phyloP scores from a whole-genome alignment of 208 protist genomes.

The Trypanosoma theileri region DNA sequence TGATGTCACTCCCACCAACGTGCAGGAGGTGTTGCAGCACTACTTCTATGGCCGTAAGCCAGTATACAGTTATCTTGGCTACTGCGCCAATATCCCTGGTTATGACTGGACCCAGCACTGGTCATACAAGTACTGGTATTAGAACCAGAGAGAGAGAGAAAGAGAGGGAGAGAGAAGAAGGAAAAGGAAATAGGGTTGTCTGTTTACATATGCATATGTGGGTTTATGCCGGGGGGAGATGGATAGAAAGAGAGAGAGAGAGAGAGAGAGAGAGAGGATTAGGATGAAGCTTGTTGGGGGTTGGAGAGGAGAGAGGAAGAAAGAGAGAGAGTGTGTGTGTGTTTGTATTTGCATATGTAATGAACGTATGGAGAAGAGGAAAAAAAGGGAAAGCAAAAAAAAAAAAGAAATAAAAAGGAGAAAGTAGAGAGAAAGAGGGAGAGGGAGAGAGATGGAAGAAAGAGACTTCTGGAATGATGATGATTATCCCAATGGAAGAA shows the following conservation, averaged over 20 bases:
- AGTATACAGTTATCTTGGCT: conserved; percentile 85
- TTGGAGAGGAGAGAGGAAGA: no score
- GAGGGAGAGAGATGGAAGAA: not conserved
- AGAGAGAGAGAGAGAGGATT: not conserved
- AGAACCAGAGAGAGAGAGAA: conserved; percentile 35
- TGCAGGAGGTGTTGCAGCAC: conserved; percentile 88
- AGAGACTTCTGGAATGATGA: not conserved
- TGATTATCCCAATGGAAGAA: not conserved
- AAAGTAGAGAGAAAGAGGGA: conserved; percentile 1
- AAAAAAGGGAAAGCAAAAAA: not conserved
- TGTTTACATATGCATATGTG: not conserved
- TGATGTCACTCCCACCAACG: conserved; percentile 80
- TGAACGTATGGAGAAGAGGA: not conserved
- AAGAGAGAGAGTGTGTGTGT: no score
- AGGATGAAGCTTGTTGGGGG: no score
- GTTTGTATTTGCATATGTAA: no score
- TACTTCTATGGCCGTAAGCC: conserved; percentile 91
- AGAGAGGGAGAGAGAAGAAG: not conserved
- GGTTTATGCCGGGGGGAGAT: not conserved
- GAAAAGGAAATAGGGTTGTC: not conserved
- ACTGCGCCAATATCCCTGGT: conserved; percentile 76
- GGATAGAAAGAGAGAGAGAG: not conserved
- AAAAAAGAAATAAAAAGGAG: not conserved
- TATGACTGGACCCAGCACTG: conserved; percentile 90
- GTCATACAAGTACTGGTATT: conserved; percentile 93